Base-by-base conservation (phyloP, 208 protist species). In the Vickermania spadyakhi region DNA sequence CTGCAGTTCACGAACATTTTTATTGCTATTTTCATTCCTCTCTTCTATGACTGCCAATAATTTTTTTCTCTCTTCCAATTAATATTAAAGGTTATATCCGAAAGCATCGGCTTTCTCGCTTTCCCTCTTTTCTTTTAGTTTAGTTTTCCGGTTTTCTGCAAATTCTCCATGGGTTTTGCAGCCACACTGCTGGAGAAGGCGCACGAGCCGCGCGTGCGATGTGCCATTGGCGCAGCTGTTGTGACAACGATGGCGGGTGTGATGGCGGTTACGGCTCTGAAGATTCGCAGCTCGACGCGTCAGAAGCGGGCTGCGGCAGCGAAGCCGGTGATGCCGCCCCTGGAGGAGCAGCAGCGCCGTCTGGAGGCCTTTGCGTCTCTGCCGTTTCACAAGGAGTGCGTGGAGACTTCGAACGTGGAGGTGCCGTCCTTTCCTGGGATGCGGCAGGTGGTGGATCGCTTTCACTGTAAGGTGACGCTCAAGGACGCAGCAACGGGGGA, bases 341-440 rank as follows among this genome's bases (percentile, higher is more conserved):
- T 66, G n/a, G 81, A 89, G 70, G 85, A 94, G 65, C 79, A 91
- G 70, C 81, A 89, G 68, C 68, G 81, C 0, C 80, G 79, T 51
- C 68, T 96, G 29, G 75, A 77, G 4, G 73, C 72, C 29, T 93
- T 86, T 53, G 62, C 67, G 28, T 91, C 84, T 0, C 52, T 66
- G 22, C 70, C 75, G 18, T 89, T 94, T 58, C 77, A 72, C 49
- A 70, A 66, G 4, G 60, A 83, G 14, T 56, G 66, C 36, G 49
- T 56, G 23, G 28, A 68, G 4, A 81, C 61, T 21, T 73, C 71
- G 29, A 88, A 82, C 60, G 77, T 79, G 7, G 41, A 62, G 25
- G 68, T 73, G n/a, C 71, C 67, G 2, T 74, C 69, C 28, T 81
- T 45, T 41, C 61, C 65, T 28, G 79, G 69, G 18, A 70, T 76